Percentiles rank a stretch among this genome's conserved stretches.
These are phyloP conservation scores for Eragrostis curvula DNA, from an alignment of 176 grass and related monocot species.

Conservation along the genomic window DNA sequence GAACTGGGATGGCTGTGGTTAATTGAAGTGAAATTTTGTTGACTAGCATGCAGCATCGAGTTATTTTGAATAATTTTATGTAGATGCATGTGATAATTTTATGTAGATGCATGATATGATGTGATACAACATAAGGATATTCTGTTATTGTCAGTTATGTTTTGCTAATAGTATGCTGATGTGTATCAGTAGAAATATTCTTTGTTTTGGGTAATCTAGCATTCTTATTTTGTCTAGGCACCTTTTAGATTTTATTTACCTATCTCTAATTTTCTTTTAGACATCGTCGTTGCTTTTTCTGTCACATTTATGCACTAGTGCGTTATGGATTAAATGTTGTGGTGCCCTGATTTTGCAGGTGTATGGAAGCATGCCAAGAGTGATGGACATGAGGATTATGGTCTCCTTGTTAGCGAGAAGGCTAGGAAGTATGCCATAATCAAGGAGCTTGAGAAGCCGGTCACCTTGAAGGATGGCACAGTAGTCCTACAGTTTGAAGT, in stretches of 20 bases:
- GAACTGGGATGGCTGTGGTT: background rate
- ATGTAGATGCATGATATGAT: background rate
- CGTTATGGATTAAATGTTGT: constrained; percentile 2
- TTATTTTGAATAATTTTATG: background rate
- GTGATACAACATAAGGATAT: background rate
- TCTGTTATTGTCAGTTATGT: background rate
- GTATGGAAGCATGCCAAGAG: constrained; percentile 91
- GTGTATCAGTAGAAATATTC: background rate
- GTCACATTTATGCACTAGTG: background rate
- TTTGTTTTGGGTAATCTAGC: background rate
- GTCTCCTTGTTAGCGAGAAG: constrained; percentile 83
- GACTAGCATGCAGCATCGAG: background rate
- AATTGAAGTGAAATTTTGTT: background rate
- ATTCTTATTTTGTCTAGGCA: background rate
- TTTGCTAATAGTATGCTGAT: background rate
- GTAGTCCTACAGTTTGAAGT: constrained; percentile 88
- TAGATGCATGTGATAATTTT: background rate
- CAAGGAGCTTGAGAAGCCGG: constrained; percentile 78
- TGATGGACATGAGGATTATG: constrained; percentile 92
- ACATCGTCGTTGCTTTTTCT: background rate
- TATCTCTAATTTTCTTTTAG: background rate
- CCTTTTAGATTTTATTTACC: background rate
- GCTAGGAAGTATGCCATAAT: constrained; percentile 93
- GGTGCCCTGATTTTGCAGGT: constrained; percentile 51
- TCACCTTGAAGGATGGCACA: constrained; percentile 75